Evolutionary conservation across 495 filamentous ascomycete genomes (phyloP).

Genomic region (Xylaria curta): DNA sequence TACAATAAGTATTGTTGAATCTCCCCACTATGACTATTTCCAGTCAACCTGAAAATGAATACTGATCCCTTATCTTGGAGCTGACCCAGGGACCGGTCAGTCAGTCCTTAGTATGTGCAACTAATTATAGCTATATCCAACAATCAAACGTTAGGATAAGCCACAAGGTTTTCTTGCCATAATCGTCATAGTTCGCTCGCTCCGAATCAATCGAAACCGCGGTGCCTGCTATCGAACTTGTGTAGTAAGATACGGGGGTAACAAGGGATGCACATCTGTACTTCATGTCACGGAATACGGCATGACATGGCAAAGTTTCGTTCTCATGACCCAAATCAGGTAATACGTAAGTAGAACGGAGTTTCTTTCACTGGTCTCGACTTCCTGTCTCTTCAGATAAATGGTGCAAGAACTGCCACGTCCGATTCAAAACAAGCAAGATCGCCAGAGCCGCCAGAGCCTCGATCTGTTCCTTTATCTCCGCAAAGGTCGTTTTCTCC

Average conservation of each 20-base stretch:
- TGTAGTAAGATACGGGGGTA: neutral
- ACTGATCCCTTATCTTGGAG: neutral
- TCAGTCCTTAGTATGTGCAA: neutral
- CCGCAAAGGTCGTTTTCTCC: neutral
- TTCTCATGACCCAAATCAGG: neutral
- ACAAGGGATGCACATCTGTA: neutral
- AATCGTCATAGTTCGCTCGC: neutral
- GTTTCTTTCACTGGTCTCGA: neutral
- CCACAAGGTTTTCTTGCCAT: neutral
- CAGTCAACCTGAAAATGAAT: neutral
- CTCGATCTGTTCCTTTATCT: neutral
- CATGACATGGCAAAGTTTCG: neutral
- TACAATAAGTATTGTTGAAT: neutral
- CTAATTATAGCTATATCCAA: neutral
- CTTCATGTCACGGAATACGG: neutral
- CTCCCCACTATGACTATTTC: neutral
- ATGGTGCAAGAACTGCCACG: neutral
- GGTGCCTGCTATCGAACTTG: neutral
- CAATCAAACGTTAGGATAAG: neutral
- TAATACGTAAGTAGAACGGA: neutral
- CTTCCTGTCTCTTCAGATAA: neutral
- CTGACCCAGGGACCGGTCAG: neutral
- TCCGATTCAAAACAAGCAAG: neutral
- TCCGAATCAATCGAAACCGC: neutral
- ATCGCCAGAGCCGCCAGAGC: neutral